Evolutionary conservation across 139 green algal species (phyloP), one percentile per base, ranked within the genome.

Genomic region (Coelastrella sp.): DNA sequence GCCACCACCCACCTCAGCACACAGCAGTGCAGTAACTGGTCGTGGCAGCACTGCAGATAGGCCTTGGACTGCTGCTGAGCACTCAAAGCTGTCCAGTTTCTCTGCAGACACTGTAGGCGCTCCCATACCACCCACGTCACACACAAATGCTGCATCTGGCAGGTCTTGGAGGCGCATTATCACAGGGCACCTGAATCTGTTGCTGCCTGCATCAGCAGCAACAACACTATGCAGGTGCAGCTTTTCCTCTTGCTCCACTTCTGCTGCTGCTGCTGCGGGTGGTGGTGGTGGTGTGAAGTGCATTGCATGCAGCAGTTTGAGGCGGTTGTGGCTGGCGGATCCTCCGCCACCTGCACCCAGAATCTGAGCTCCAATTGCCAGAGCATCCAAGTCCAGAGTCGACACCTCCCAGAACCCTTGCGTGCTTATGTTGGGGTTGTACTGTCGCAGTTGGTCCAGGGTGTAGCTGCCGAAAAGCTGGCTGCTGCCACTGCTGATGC

Each of bases 21-120:
- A 86, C 82, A 94, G 78, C n/a, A 94, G 63, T 8, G 91, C 92
- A 66, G 65, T 91, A 19, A 91, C 19, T 19, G 61, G 76, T 0
- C 7, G 12, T 7, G 25, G 61, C 17, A 91, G 35, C 9, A 70
- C 61, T 20, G 61, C 49, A 20, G 25, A 57, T 10, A 91, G 74
- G 6, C 49, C 70, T 63, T 8, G 75, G 4, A 91, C 88, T 17
- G 92, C 92, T 56, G 82, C 72, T 83, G 84, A 24, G 68, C 84
- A 88, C 20, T 88, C 84, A 49, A 78, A n/a, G 19, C 78, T 87
- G 74, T 93, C 91, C 63, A 94, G 87, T 91, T 95, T 95, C 81
- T 95, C 93, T 24, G 91, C 74, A 63, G 86, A 89, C 5, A 95
- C 93, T 8, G 93, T 95, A 56, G 93, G 93, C 4, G 93, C 93